Percentiles rank a stretch among this genome's conserved stretches.
Conservation (phyloP, 73 alveolate species). For the Uronychia binucleata region DNA sequence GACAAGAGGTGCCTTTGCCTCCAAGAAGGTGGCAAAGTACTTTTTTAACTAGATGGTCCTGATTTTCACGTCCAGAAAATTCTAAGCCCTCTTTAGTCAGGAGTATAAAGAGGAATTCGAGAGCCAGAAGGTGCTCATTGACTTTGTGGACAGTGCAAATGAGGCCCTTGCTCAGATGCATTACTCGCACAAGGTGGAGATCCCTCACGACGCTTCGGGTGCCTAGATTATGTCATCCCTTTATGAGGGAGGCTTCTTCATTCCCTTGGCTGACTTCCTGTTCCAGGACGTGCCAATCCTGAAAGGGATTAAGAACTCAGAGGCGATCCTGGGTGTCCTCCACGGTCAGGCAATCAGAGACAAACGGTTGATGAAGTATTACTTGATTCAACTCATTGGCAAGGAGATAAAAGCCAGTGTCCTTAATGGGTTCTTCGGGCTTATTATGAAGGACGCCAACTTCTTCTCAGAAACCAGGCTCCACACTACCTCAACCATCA, state of each 20-base stretch:
- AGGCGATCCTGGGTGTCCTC: conserved; percentile 16
- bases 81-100: no score
- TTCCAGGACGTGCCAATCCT: not conserved
- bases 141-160: no score
- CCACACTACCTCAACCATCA: no score
- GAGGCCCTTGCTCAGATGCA: no score
- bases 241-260: conserved; percentile 26
- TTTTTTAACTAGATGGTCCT: not conserved
- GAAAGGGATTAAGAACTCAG: conserved; percentile 6
- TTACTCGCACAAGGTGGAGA: no score
- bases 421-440: conserved; percentile 19
- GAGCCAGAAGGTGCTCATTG: no score
- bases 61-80: not conserved
- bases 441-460: conserved; percentile 2
- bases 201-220: no score
- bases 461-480: no score
- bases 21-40: not conserved
- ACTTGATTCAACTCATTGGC: not conserved
- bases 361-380: not conserved
- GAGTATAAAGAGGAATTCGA: no score
- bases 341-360: conserved; percentile 13
- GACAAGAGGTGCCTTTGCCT: not conserved
- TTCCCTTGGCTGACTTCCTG: not conserved
- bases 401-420: not conserved
- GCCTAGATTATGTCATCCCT: no score